Base-by-base conservation (phyloP, 78 protist species). In the Bodo saltans region DNA sequence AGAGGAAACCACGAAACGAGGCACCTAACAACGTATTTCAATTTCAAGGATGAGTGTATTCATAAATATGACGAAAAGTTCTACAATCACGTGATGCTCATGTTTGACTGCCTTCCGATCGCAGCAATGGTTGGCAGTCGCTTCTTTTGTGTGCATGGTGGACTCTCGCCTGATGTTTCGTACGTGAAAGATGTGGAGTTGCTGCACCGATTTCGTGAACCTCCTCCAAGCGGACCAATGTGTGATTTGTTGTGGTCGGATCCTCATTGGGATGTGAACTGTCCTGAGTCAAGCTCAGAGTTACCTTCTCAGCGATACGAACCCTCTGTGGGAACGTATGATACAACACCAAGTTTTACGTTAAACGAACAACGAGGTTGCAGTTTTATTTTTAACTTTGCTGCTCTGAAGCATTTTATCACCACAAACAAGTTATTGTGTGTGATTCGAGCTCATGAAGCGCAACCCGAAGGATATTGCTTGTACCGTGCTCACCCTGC, bases 131-230 rank as follows among this genome's bases (percentile, higher is more conserved):
- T 98, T 12, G 99, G 94, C 32, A 94, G 93, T 53, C 68, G 78
- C 74, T 89, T 96, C 42, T 88, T 97, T 37, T 93, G 97, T 47
- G 99, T 98, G 28, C 99, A 98, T 85, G 99, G 99, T 30, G 99
- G 99, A 4, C 92, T 98, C 33, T 94, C 98, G 0, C 99, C 99
- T 33, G 38, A 90, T 1, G 79, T 94, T 74, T 78, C 70, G 30
- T 27, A 11, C 34, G 12, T 39, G 32, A 67, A 32, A 38, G 81
- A 76, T 33, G 12, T 76, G 26, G 41, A 76, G 8, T 11, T 95
- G 78, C 3, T 83, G 30, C n/a, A 83, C 8, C 32, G 87, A 28
- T 29, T 8, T 26, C 32, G 33, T 12, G 84, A 83, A 2, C 73
- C 75, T 12, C 87, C 87, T 3, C 73, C 74, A 25, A 3, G 53